Conservation (phyloP, 139 green algal species). For the Chlorella sorokiniana region DNA sequence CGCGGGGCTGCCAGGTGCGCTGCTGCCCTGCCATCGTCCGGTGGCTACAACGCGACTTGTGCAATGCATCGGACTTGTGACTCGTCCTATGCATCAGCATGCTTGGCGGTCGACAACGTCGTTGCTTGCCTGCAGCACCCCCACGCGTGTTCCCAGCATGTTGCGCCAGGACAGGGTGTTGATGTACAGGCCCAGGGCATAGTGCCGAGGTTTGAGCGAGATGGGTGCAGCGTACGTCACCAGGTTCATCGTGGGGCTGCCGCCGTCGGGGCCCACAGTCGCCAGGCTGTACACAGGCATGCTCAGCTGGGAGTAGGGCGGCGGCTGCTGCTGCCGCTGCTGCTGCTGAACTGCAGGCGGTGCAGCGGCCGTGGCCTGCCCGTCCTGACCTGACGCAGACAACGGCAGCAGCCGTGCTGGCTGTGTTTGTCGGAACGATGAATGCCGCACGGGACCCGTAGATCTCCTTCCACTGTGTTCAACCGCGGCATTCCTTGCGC, state of each 20-base stretch:
- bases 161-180: conserved; percentile 42
- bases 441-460: too few species aligned
- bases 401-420: too few species aligned
- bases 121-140: conserved; percentile 37
- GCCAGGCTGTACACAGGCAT: conserved; percentile 45
- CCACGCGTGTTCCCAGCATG: conserved; percentile 19
- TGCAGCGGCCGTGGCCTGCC: not conserved
- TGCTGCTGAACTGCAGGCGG: not conserved
- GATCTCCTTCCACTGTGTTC: too few species aligned
- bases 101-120: not conserved
- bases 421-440: not conserved
- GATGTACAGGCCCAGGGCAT: conserved; percentile 37
- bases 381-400: too few species aligned
- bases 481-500: too few species aligned
- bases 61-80: too few species aligned
- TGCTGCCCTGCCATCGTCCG: not conserved
- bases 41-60: not conserved
- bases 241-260: conserved; percentile 38
- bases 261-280: conserved; percentile 9
- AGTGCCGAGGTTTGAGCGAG: conserved; percentile 36
- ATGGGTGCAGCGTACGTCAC: conserved; percentile 45
- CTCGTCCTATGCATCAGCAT: too few species aligned
- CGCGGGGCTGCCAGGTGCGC: not conserved
- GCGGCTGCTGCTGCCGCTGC: conserved; percentile 24
- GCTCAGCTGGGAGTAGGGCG: conserved; percentile 37